Evolutionary conservation across 2,329 filamentous ascomycete species (phyloP), one percentile per base, ranked within the genome.

Genomic region (Sphaceloma murrayae): DNA sequence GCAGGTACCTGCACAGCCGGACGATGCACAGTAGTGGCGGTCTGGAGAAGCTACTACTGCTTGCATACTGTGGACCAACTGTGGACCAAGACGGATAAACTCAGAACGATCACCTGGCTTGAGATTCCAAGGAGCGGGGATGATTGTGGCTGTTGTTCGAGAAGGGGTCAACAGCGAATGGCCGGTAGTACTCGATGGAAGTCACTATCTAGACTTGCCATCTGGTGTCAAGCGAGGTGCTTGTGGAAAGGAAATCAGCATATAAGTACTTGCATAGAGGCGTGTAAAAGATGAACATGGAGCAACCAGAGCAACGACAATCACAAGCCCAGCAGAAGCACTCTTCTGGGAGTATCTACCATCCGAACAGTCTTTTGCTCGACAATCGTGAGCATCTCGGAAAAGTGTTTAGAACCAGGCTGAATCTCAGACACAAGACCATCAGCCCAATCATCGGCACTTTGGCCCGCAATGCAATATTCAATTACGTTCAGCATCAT

Each of bases 1-100:
- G 36, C 36, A 39, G 21, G 34, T 39, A 39, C 34, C 24, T 39
- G 34, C 34, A 27, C 24, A 27, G 36, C 36, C 24, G 21, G 34
- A 26, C 24, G 19, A 39, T 39, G 34, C 34, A 39, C 36, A 29
- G 19, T 27, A 22, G 36, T 16, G 36, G 36, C 36, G 36, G 36
- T 40, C 24, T 38, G 34, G 5, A 38, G 19, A 38, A 24, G 34
- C 34, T 38, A 38, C 34, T 22, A 24, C 26, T 7, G 5, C 26
- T 22, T 24, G 34, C 34, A 38, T 24, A 14, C 7, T n/a, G 13
- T 6, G n/a, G n/a, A n/a, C n/a, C n/a, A n/a, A n/a, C n/a, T n/a
- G n/a, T n/a, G 24, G 10, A 27, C 36, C 36, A 40, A 40, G 36
- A 22, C 36, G 36, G 24, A 29, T 17, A 22, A 40, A 9, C 2